Percentiles rank a stretch among this genome's conserved stretches.
These are phyloP conservation scores for Hondaea fermentalgiana DNA, from an alignment of 108 stramenopile species.

Conservation along the genomic window DNA sequence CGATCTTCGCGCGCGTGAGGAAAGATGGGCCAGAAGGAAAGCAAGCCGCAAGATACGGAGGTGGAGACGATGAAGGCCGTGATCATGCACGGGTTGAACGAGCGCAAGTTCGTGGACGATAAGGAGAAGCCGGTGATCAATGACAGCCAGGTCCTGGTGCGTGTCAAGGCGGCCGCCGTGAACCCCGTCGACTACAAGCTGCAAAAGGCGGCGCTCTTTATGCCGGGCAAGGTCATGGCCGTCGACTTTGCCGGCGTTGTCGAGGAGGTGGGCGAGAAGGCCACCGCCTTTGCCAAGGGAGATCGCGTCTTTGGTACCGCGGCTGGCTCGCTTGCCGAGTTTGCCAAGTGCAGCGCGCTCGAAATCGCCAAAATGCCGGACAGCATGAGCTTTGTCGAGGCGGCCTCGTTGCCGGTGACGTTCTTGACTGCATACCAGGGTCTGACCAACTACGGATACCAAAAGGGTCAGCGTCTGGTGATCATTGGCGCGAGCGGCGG, in stretches of 20 bases:
- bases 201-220: constrained; percentile 4
- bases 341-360: not conserved
- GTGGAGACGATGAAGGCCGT: constrained; percentile 15
- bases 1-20: not conserved
- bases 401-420: not conserved
- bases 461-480: not conserved
- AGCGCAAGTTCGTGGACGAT: constrained; percentile 7
- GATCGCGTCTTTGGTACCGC: not conserved
- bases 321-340: not conserved
- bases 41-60: not conserved
- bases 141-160: not conserved
- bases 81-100: not conserved
- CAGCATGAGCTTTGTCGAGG: not conserved
- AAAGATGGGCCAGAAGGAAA: not conserved
- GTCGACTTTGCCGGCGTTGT: not conserved
- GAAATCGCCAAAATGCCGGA: constrained; percentile 1
- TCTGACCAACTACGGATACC: not conserved
- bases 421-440: not conserved
- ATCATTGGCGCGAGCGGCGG: not conserved
- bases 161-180: constrained; percentile 8
- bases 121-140: not conserved
- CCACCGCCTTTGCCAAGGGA: not conserved
- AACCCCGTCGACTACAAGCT: not conserved
- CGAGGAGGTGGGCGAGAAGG: not conserved
- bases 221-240: not conserved